phyloP scores from a whole-genome alignment of 345 rosid genomes.

The Punica granatum region DNA sequence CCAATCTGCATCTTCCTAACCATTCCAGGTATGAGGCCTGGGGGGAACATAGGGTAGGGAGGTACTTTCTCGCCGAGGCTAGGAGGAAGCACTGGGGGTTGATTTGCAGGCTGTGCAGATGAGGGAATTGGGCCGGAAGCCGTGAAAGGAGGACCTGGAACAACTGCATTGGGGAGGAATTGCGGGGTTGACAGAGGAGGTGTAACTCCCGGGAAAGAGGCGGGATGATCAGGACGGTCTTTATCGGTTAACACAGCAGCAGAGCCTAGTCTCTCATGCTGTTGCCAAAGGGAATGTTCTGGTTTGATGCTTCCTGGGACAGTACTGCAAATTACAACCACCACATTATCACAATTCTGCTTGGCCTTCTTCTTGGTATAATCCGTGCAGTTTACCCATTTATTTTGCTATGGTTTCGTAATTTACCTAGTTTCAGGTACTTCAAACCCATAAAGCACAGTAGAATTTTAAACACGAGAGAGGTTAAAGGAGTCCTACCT shows the following conservation, averaged over 20 bases:
- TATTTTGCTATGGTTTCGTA: not conserved
- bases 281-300: slow-evolving; percentile 50
- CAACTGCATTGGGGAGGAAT: slow-evolving; percentile 51
- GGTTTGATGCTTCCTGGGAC: slow-evolving; percentile 31
- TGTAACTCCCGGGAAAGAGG: slow-evolving; percentile 23
- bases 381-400: not conserved
- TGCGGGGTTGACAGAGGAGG: slow-evolving; percentile 47
- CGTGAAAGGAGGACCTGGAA: slow-evolving; percentile 46
- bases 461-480: too few species aligned
- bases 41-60: slow-evolving; percentile 94
- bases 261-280: slow-evolving; percentile 39
- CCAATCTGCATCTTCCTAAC: slow-evolving; percentile 97
- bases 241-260: slow-evolving; percentile 32
- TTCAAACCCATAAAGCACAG: too few species aligned
- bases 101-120: slow-evolving; percentile 45
- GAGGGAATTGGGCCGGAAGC: slow-evolving; percentile 44
- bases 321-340: slow-evolving; percentile 25
- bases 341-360: not conserved
- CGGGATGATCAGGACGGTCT: slow-evolving; percentile 13
- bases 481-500: slow-evolving; percentile 18
- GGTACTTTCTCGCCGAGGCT: slow-evolving; percentile 60
- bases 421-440: not conserved
- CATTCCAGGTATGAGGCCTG: slow-evolving; percentile 98
- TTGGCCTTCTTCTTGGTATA: not conserved
- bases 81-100: slow-evolving; percentile 28